Percentiles rank a stretch among this genome's conserved stretches.
These are phyloP conservation scores for Beta lomatogona DNA, from an alignment of 179 eudicot species.

Conservation along the genomic window DNA sequence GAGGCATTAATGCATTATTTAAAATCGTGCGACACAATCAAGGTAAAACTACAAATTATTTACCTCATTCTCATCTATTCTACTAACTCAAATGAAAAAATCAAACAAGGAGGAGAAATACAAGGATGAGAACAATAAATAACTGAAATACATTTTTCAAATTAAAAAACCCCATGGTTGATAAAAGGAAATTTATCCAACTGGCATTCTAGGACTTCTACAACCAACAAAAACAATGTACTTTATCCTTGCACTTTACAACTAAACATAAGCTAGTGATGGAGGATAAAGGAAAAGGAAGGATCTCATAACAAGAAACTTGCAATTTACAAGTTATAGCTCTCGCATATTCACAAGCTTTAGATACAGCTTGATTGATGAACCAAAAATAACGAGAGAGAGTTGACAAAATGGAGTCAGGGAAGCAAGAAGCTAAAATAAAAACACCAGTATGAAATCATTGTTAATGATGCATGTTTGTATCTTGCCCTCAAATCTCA, in stretches of 20 bases:
- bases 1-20: neutral
- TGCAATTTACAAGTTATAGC: neutral
- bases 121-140: neutral
- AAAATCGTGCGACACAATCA: neutral
- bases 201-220: too few relatives aligned
- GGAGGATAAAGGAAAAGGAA: neutral
- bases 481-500: too few relatives aligned
- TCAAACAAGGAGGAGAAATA: neutral
- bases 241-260: neutral
- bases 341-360: too few relatives aligned
- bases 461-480: too few relatives aligned
- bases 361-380: neutral
- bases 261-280: neutral
- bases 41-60: neutral
- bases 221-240: too few relatives aligned
- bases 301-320: neutral
- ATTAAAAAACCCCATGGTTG: neutral
- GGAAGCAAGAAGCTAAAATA: too few relatives aligned
- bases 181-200: neutral
- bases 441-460: too few relatives aligned
- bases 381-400: neutral
- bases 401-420: too few relatives aligned
- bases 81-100: neutral
- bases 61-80: neutral
- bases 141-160: too few relatives aligned